A percentile compares a stretch with the other conserved stretches of the same genome.
phyloP scores from a whole-genome alignment of 345 rosid species.

The Hibiscus syriacus region DNA sequence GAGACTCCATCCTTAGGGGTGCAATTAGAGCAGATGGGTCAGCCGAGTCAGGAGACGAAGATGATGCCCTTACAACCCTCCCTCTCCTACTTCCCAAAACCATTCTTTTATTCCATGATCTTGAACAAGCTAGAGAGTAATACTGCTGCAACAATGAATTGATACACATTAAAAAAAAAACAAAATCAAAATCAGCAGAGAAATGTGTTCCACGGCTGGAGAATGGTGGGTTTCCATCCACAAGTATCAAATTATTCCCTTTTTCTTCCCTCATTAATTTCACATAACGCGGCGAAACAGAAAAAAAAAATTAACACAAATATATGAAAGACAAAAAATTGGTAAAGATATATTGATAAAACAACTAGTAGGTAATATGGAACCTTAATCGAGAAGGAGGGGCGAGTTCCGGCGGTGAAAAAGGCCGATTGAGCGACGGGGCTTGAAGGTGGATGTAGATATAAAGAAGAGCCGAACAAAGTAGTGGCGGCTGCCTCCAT shows the following conservation, averaged over 20 bases:
- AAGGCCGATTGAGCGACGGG: conserved; percentile 30
- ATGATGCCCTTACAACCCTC: conserved; percentile 36
- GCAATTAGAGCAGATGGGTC: conserved; percentile 48
- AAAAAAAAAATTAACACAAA: background rate
- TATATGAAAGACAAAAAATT: background rate
- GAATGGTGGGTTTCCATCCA: background rate
- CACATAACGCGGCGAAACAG: background rate
- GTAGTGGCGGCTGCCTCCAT: conserved; percentile 44
- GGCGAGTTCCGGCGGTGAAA: conserved; percentile 21
- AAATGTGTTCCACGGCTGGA: background rate
- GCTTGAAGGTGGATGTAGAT: conserved; percentile 18
- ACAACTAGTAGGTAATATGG: background rate
- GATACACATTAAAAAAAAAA: too few relatives aligned
- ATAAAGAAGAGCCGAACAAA: conserved; percentile 28
- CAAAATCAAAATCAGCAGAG: background rate
- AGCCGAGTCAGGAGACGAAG: conserved; percentile 44
- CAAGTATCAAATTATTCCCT: background rate
- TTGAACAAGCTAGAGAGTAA: conserved; percentile 25
- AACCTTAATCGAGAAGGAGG: conserved; percentile 27
- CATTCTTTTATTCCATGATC: conserved; percentile 17
- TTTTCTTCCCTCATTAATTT: background rate
- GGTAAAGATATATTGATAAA: background rate
- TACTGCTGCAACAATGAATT: conserved; percentile 25
- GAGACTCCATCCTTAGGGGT: conserved; percentile 82
- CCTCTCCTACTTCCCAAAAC: conserved; percentile 35